A percentile compares a stretch with the other conserved stretches of the same genome.
phyloP scores from a whole-genome alignment of 202 grass and related monocot species.

The Zoysia matrella region DNA sequence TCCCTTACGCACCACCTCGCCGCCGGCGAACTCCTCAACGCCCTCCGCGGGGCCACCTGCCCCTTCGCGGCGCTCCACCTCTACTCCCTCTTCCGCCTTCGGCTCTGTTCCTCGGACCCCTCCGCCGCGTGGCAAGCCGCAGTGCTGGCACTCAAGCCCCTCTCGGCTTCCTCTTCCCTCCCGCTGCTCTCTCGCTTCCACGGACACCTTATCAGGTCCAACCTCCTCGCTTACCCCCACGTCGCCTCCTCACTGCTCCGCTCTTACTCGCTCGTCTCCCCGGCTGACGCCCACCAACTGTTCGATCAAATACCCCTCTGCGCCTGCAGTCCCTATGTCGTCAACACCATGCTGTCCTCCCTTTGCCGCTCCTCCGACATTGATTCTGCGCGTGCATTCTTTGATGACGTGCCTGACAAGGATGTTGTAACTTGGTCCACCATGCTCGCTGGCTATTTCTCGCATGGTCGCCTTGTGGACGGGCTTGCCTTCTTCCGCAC shows the following conservation, averaged over 20 bases:
- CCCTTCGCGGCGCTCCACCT: conserved; percentile 35
- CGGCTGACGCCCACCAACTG: conserved; percentile 35
- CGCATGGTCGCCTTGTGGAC: neutral
- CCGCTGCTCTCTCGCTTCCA: conserved; percentile 56
- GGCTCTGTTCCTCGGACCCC: conserved; percentile 37
- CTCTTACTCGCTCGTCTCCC: conserved; percentile 42
- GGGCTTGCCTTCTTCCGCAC: conserved; percentile 63
- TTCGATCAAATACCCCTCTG: conserved; percentile 64
- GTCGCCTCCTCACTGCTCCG: conserved; percentile 60
- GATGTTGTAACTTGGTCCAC: conserved; percentile 63
- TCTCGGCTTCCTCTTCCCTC: conserved; percentile 40
- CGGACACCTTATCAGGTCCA: conserved; percentile 59
- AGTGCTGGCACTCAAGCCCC: conserved; percentile 57
- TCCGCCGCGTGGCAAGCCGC: conserved; percentile 32
- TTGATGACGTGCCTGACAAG: conserved; percentile 55
- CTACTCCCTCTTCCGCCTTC: conserved; percentile 49
- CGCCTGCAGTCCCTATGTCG: conserved; percentile 50
- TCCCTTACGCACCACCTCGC: conserved; percentile 18
- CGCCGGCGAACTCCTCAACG: conserved; percentile 43
- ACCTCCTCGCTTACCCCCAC: conserved; percentile 47
- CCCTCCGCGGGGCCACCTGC: conserved; percentile 43
- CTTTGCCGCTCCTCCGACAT: conserved; percentile 46
- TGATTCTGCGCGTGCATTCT: conserved; percentile 46
- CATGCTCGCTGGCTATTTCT: conserved; percentile 62
- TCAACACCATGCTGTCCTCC: conserved; percentile 66